phyloP scores from a whole-genome alignment of 1,284 basidiomycete genomes.

The Naganishia liquefaciens region DNA sequence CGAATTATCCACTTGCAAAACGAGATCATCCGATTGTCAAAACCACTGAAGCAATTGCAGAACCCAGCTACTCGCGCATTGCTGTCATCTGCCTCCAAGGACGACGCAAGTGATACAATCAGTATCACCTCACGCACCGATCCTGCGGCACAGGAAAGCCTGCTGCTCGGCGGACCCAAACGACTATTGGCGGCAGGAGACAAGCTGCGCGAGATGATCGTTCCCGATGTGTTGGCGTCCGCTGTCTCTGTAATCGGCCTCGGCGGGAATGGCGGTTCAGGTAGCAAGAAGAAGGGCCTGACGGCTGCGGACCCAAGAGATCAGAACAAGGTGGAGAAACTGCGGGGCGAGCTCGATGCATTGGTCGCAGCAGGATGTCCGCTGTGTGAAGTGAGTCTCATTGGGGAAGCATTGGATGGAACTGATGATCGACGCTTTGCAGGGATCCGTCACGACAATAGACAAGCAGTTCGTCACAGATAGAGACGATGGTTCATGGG shows the following conservation, averaged over 20 bases:
- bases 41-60: slow-evolving; percentile 17
- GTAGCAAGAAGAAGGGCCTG: slow-evolving; percentile 59
- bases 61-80: slow-evolving; percentile 51
- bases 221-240: slow-evolving; percentile 81
- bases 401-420: not conserved
- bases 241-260: slow-evolving; percentile 51
- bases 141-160: slow-evolving; percentile 44
- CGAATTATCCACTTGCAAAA: slow-evolving; percentile 80
- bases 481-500: slow-evolving; percentile 78
- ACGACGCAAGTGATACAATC: slow-evolving; percentile 9
- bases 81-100: slow-evolving; percentile 41
- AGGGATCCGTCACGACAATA: slow-evolving; percentile 71
- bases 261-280: slow-evolving; percentile 59
- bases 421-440: not conserved
- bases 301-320: slow-evolving; percentile 51
- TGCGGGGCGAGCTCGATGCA: slow-evolving; percentile 77
- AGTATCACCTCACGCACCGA: slow-evolving; percentile 30
- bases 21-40: slow-evolving; percentile 61
- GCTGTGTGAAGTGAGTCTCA: slow-evolving; percentile 70
- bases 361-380: slow-evolving; percentile 83
- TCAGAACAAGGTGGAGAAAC: slow-evolving; percentile 59
- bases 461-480: slow-evolving; percentile 82
- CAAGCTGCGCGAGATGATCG: slow-evolving; percentile 80
- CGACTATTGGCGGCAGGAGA: slow-evolving; percentile 86
- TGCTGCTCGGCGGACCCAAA: slow-evolving; percentile 61